Percentiles rank a stretch among this genome's conserved stretches.
phyloP scores from a whole-genome alignment of 768 basidiomycete species.

The Trametes villosa region DNA sequence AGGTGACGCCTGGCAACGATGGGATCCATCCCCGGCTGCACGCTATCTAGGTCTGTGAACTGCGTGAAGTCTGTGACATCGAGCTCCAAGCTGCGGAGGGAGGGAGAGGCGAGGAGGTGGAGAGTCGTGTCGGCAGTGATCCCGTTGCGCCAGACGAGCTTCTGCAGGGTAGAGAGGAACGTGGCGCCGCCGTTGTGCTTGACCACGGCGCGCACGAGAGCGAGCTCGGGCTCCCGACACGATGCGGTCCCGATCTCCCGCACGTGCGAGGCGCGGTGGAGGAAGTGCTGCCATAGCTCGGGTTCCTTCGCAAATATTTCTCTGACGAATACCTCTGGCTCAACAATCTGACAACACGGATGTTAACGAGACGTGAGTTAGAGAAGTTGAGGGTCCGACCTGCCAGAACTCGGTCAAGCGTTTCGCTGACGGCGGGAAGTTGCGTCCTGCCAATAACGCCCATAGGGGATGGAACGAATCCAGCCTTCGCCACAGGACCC shows the following conservation, averaged over 20 bases:
- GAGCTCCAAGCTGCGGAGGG: constrained; percentile 2
- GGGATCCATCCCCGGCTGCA: neutral
- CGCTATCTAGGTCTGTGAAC: too few species aligned
- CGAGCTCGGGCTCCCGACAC: constrained; percentile 3
- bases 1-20: neutral
- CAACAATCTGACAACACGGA: neutral
- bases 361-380: neutral
- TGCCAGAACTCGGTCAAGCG: constrained; percentile 9
- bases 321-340: constrained; percentile 13
- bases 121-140: constrained; percentile 6
- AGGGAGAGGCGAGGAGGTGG: neutral
- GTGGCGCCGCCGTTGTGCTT: constrained; percentile 7
- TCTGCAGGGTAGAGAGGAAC: constrained; percentile 7
- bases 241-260: constrained; percentile 5
- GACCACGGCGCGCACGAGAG: constrained; percentile 6
- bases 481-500: constrained; percentile 11
- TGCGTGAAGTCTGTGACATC: neutral
- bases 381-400: neutral
- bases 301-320: neutral
- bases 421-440: constrained; percentile 3
- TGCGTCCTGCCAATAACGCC: constrained; percentile 6
- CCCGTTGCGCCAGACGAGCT: constrained; percentile 10
- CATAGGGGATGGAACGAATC: constrained; percentile 12
- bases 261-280: constrained; percentile 8
- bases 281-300: constrained; percentile 10